Base-by-base conservation (phyloP, 805 yeast species). In the Starmerella geochares region DNA sequence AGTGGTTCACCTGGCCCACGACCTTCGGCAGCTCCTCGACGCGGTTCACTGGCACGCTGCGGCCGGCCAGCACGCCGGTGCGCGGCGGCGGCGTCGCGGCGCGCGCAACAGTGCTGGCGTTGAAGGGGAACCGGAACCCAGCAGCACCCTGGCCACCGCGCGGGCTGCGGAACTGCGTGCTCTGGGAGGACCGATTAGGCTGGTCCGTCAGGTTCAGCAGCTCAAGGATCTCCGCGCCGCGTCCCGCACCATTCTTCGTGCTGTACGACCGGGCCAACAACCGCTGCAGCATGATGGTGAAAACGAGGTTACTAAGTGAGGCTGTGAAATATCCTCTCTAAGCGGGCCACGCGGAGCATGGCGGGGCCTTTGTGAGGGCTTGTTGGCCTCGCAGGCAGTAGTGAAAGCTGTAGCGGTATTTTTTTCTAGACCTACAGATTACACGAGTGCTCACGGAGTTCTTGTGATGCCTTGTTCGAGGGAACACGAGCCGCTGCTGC, bases 401-500 rank as follows among this genome's bases (percentile, higher is more conserved):
- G n/a, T n/a, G n/a, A n/a, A n/a, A n/a, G n/a, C n/a, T n/a, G n/a
- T n/a, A n/a, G n/a, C n/a, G n/a, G n/a, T n/a, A n/a, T n/a, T n/a
- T n/a, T n/a, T n/a, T n/a, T n/a, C n/a, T n/a, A n/a, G n/a, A n/a
- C n/a, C n/a, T n/a, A n/a, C n/a, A n/a, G n/a, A n/a, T n/a, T n/a
- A n/a, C n/a, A n/a, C n/a, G n/a, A n/a, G n/a, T n/a, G n/a, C n/a
- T n/a, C n/a, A n/a, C n/a, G n/a, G n/a, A n/a, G n/a, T n/a, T n/a
- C n/a, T n/a, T n/a, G n/a, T n/a, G n/a, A n/a, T n/a, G n/a, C n/a
- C n/a, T n/a, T n/a, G n/a, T n/a, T n/a, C n/a, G n/a, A n/a, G n/a
- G 80, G 67, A 77, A 86, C 60, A 90, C 81, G 57, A 90, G 78
- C 58, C 95, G 78, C 67, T 92, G 98, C 68, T 90, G 98, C 27